These are phyloP conservation scores for Candida jianshihensis DNA, from an alignment of 805 yeast genomes.

Conservation along the genomic window DNA sequence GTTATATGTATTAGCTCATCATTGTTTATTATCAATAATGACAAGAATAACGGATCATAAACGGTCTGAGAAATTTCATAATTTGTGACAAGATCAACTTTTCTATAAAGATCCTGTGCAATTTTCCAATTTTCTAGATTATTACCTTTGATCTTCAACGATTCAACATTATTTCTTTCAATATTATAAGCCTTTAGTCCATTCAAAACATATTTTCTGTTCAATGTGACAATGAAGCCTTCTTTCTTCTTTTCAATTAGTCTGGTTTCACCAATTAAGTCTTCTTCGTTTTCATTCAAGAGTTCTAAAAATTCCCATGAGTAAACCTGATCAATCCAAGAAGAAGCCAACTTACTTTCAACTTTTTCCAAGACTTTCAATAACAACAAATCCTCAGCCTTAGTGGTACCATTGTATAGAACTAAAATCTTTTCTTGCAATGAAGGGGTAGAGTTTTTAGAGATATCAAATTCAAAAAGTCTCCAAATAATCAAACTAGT, in stretches of 20 bases:
- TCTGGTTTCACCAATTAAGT: conserved; percentile 40
- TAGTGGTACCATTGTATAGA: conserved; percentile 57
- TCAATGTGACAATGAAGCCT: conserved; percentile 44
- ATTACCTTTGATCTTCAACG: conserved; percentile 1
- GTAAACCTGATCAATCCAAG: conserved; percentile 61
- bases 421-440: conserved; percentile 44
- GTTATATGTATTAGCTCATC: conserved; percentile 47
- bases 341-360: conserved; percentile 43
- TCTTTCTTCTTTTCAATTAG: conserved; percentile 39
- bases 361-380: conserved; percentile 46
- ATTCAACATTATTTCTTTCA: conserved; percentile 25
- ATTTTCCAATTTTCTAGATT: conserved; percentile 19
- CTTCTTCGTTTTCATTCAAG: conserved; percentile 33
- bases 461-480: conserved; percentile 42
- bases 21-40: conserved; percentile 55
- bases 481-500: conserved; percentile 40
- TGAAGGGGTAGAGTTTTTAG: conserved; percentile 36
- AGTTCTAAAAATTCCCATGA: conserved; percentile 58
- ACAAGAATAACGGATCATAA: conserved; percentile 69
- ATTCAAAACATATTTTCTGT: conserved; percentile 41
- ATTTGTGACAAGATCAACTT: conserved; percentile 12
- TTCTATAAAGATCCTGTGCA: conserved; percentile 25
- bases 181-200: conserved; percentile 34
- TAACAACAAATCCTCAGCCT: conserved; percentile 56
- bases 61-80: conserved; percentile 22